These are phyloP conservation scores for Penicillium turbatum DNA, from an alignment of 495 filamentous ascomycete species.

Conservation along the genomic window DNA sequence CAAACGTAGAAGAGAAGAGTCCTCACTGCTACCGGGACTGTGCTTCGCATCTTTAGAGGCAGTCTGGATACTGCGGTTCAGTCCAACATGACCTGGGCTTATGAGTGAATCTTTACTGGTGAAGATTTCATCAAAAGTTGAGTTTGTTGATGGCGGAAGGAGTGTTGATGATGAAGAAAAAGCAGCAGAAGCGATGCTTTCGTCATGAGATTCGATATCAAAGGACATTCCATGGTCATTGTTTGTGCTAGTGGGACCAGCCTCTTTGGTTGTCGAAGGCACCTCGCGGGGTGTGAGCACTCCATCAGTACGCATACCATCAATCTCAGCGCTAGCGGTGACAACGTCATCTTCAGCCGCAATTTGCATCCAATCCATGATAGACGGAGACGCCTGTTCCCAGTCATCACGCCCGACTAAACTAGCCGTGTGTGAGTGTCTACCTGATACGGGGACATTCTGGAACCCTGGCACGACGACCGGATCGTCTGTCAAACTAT, in stretches of 20 bases:
- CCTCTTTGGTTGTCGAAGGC: conserved; percentile 8
- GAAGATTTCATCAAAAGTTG: not conserved
- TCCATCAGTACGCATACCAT: conserved; percentile 7
- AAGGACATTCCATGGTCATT: conserved; percentile 37
- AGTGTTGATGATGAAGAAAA: not conserved
- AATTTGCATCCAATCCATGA: conserved; percentile 52
- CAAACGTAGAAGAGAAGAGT: conserved; percentile 37
- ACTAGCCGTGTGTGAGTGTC: conserved; percentile 36
- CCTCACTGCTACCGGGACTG: conserved; percentile 46
- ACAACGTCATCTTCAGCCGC: conserved; percentile 38
- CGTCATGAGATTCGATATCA: conserved; percentile 30
- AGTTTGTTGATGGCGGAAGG: conserved; percentile 3
- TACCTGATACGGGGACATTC: conserved; percentile 18
- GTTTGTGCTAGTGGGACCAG: conserved; percentile 9
- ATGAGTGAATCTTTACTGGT: not conserved
- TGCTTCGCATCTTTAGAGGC: conserved; percentile 53
- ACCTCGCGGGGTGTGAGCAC: conserved; percentile 25
- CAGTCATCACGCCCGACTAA: conserved; percentile 48
- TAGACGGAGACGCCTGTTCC: conserved; percentile 53
- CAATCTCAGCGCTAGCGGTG: conserved; percentile 19
- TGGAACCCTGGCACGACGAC: conserved; percentile 32
- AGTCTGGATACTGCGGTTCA: not conserved
- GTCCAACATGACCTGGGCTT: not conserved
- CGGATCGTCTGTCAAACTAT: conserved; percentile 37
- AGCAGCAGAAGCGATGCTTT: conserved; percentile 30